These are phyloP conservation scores for Tephrocybe sp. DNA, from an alignment of 768 basidiomycete species.

Conservation along the genomic window DNA sequence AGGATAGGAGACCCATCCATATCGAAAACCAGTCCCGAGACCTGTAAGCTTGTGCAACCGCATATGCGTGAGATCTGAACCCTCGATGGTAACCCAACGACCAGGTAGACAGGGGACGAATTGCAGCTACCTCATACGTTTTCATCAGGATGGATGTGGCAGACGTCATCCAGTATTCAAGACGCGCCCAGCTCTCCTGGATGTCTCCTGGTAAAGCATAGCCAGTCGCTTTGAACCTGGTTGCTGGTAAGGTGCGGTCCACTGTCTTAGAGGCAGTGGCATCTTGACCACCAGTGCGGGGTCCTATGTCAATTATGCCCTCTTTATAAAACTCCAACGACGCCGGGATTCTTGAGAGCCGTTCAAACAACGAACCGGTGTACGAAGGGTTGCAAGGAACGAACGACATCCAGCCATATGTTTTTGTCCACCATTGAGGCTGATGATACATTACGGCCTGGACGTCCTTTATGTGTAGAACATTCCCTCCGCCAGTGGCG, in stretches of 20 bases:
- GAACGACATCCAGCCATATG: too few species aligned
- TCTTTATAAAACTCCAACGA: too few species aligned
- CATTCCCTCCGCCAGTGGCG: background rate
- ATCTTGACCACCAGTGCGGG: too few species aligned
- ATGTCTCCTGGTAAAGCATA: too few species aligned
- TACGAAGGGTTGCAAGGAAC: too few species aligned
- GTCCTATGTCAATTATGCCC: too few species aligned
- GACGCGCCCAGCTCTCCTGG: background rate
- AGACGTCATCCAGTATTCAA: too few species aligned
- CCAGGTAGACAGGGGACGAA: slow-evolving; percentile 10
- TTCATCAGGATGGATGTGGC: slow-evolving; percentile 2
- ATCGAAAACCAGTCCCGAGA: slow-evolving; percentile 4
- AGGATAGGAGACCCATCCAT: slow-evolving; percentile 12
- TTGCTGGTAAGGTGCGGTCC: too few species aligned
- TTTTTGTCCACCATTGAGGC: slow-evolving; percentile 3
- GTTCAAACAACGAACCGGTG: too few species aligned
- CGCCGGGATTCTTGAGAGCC: too few species aligned
- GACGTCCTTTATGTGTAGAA: background rate
- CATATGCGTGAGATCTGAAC: background rate
- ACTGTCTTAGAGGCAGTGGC: too few species aligned
- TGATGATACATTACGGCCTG: background rate
- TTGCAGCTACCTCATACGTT: background rate
- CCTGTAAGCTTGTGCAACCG: background rate
- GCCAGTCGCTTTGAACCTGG: too few species aligned
- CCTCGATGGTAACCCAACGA: background rate